These are phyloP conservation scores for Phaffomyces opuntiae DNA, from an alignment of 805 yeast species.

Conservation along the genomic window DNA sequence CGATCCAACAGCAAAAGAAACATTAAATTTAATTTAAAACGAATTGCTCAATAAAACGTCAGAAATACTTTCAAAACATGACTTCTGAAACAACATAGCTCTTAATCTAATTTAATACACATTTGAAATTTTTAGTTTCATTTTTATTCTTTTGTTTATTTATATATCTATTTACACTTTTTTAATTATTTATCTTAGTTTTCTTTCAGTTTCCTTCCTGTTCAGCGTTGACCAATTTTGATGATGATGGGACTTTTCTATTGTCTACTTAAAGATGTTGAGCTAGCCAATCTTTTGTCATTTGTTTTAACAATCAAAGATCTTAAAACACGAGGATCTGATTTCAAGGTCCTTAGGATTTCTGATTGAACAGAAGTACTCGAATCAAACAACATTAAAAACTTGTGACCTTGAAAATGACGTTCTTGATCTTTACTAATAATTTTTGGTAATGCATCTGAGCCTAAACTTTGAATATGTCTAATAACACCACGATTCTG, in stretches of 20 bases:
- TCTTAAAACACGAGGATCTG: constrained; percentile 88
- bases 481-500: constrained; percentile 93
- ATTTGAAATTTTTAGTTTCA: too few species aligned
- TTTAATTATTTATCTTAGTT: not conserved
- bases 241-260: not conserved
- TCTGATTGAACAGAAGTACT: constrained; percentile 83
- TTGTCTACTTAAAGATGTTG: constrained; percentile 46
- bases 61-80: too few species aligned
- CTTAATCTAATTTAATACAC: too few species aligned
- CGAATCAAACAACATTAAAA: constrained; percentile 79
- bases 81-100: too few species aligned
- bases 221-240: not conserved
- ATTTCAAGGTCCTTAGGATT: constrained; percentile 67
- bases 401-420: constrained; percentile 87
- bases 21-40: not conserved
- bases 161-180: not conserved
- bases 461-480: constrained; percentile 72
- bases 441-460: constrained; percentile 70
- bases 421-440: constrained; percentile 80
- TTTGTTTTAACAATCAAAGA: constrained; percentile 63
- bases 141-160: too few species aligned
- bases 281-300: constrained; percentile 43
- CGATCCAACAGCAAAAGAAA: constrained; percentile 36
- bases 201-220: not conserved
- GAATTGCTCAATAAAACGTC: not conserved